phyloP scores from a whole-genome alignment of 495 filamentous ascomycete species.

The Penicillium canariense region DNA sequence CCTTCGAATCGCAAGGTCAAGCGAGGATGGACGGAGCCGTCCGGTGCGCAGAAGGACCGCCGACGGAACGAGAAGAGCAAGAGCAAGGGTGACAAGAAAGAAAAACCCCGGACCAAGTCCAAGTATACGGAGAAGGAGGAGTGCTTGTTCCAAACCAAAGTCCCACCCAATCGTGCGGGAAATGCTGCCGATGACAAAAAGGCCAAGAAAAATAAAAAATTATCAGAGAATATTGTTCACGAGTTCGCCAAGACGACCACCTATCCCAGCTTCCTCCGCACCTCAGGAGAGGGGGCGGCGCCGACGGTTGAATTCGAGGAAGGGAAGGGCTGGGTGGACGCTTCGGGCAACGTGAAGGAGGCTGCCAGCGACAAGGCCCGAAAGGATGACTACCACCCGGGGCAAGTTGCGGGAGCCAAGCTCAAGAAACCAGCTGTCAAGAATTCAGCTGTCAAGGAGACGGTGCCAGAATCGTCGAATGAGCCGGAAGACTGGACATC shows the following conservation, averaged over 20 bases:
- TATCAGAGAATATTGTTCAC: conserved; percentile 65
- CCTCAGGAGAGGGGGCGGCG: conserved; percentile 29
- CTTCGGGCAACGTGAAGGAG: conserved; percentile 74
- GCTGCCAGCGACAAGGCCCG: conserved; percentile 32
- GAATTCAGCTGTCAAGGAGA: conserved; percentile 9
- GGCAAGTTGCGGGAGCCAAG: conserved; percentile 36
- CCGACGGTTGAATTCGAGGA: conserved; percentile 48
- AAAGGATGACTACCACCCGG: conserved; percentile 35
- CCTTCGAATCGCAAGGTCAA: conserved; percentile 75
- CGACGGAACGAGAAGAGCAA: conserved; percentile 48
- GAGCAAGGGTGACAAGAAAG: conserved; percentile 51
- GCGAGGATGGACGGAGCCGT: conserved; percentile 81
- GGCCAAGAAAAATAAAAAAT: conserved; percentile 52
- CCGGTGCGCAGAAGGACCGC: conserved; percentile 48
- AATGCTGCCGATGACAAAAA: conserved; percentile 35
- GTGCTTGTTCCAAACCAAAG: conserved; percentile 75
- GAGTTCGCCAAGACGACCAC: conserved; percentile 80
- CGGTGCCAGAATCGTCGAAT: conserved; percentile 16
- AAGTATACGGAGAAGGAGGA: conserved; percentile 77
- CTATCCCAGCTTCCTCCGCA: conserved; percentile 72
- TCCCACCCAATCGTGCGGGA: conserved; percentile 58
- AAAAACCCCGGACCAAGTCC: conserved; percentile 61
- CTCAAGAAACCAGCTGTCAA: conserved; percentile 29
- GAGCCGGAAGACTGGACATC: conserved; percentile 48
- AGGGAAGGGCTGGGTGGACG: conserved; percentile 86